phyloP scores from a whole-genome alignment of 805 yeast species.

The Debaryomyces prosopidis region DNA sequence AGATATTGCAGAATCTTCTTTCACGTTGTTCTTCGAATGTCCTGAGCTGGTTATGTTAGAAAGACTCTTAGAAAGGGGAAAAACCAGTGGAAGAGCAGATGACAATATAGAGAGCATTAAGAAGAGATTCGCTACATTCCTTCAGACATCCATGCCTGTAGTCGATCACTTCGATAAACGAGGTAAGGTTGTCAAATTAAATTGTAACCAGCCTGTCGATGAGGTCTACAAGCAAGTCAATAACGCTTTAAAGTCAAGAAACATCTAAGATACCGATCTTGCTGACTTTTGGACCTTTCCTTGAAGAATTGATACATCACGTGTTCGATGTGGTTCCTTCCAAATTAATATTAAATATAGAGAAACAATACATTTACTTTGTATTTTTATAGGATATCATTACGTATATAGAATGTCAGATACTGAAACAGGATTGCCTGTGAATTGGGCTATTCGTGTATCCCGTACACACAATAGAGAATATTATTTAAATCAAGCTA shows the following conservation, averaged over 20 bases:
- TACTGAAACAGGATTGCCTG: constrained; percentile 72
- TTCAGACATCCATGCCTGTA: constrained; percentile 92
- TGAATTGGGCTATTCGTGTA: constrained; percentile 77
- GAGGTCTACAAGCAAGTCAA: constrained; percentile 71
- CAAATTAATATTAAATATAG: no score
- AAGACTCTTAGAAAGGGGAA: constrained; percentile 86
- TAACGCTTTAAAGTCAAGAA: constrained; percentile 53
- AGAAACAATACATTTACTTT: neutral
- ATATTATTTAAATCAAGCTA: constrained; percentile 71
- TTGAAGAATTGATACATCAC: neutral
- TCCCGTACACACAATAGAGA: constrained; percentile 83
- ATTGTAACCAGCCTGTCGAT: constrained; percentile 80
- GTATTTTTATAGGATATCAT: neutral
- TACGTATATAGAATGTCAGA: constrained; percentile 4
- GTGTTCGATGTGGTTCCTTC: neutral
- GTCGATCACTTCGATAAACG: constrained; percentile 77
- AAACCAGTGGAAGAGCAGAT: constrained; percentile 92
- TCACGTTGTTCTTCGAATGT: constrained; percentile 77
- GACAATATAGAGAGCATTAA: constrained; percentile 89
- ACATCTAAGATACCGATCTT: constrained; percentile 15
- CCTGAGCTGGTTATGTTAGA: constrained; percentile 81
- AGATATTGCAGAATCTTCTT: constrained; percentile 64
- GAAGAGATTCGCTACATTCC: constrained; percentile 83
- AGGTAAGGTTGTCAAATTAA: constrained; percentile 72
- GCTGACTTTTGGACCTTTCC: no score